phyloP scores from a whole-genome alignment of 805 yeast genomes.

The Candida verbasci region DNA sequence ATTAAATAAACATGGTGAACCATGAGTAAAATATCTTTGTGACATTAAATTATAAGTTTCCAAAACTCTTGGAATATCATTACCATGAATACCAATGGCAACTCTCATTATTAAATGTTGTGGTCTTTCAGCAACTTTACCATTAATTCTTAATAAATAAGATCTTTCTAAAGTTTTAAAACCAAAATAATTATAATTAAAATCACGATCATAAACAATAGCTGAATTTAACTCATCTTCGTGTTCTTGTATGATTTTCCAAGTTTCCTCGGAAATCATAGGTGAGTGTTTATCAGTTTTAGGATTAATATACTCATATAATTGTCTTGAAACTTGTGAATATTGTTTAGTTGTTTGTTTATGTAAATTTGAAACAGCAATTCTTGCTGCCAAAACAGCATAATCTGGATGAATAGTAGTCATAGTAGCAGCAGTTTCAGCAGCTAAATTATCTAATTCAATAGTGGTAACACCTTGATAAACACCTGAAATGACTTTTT shows the following conservation, averaged over 20 bases:
- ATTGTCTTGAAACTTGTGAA: slow-evolving; percentile 67
- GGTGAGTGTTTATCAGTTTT: slow-evolving; percentile 58
- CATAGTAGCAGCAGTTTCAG: slow-evolving; percentile 97
- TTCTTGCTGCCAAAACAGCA: slow-evolving; percentile 91
- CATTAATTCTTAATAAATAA: slow-evolving; percentile 49
- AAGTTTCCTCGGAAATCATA: slow-evolving; percentile 41
- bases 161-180: slow-evolving; percentile 60
- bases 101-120: slow-evolving; percentile 62
- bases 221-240: slow-evolving; percentile 43
- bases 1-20: slow-evolving; percentile 59
- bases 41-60: slow-evolving; percentile 60
- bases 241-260: slow-evolving; percentile 31
- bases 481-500: slow-evolving; percentile 91
- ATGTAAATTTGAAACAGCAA: slow-evolving; percentile 90
- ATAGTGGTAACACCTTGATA: slow-evolving; percentile 95
- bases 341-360: slow-evolving; percentile 89
- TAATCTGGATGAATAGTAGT: slow-evolving; percentile 98
- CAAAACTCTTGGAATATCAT: slow-evolving; percentile 46
- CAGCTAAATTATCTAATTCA: slow-evolving; percentile 67
- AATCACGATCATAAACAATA: slow-evolving; percentile 46
- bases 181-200: slow-evolving; percentile 55
- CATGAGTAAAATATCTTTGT: slow-evolving; percentile 54
- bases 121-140: slow-evolving; percentile 58
- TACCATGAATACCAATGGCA: slow-evolving; percentile 56
- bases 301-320: slow-evolving; percentile 78